Base-by-base conservation (phyloP, 2,329 filamentous ascomycete genomes). In the Trichoderma atroviride region DNA sequence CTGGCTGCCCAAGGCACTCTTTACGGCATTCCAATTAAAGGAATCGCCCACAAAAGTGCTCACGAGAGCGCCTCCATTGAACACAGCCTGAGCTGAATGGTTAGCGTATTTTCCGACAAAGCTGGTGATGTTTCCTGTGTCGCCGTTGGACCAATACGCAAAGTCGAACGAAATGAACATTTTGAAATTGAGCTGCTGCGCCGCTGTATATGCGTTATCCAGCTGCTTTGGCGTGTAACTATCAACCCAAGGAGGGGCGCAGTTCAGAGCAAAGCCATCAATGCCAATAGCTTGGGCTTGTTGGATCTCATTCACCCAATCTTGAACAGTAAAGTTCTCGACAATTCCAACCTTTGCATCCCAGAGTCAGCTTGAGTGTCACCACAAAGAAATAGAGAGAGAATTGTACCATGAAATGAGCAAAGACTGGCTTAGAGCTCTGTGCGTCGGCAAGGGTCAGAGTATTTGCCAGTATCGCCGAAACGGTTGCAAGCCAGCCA, bases 101-200 rank as follows among this genome's bases (percentile, higher is more conserved):
- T 65, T 16, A 14, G 55, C 69, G 68, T 72, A 73, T 68, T 72
- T 71, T 52, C 62, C 64, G 4, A 73, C 43, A 27, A 73, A 66
- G 59, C 69, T 66, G 5, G 68, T 70, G 56, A 74, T 74, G 22
- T 72, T 67, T 40, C 55, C 63, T 1, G 71, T 71, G 50, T 74
- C 73, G 50, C 69, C 70, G 22, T 70, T 71, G n/a, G 66, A 68
- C 73, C 73, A 74, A 68, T 74, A 74, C 9, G 72, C 72, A 57
- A 74, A 74, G 67, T 74, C 73, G 37, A 73, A 74, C 1, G 73
- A 74, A 66, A 74, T 72, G 66, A 74, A 74, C 58, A 74, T 69
- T 33, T 71, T 72, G 58, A 73, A 74, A 47, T 68, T 70, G 13
- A 72, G 40, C 37, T 73, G 69, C 19, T 59, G 37, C 4, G 71